These are phyloP conservation scores for Pyropia haitanensis DNA, from an alignment of 23 red algal genomes.

Conservation along the genomic window DNA sequence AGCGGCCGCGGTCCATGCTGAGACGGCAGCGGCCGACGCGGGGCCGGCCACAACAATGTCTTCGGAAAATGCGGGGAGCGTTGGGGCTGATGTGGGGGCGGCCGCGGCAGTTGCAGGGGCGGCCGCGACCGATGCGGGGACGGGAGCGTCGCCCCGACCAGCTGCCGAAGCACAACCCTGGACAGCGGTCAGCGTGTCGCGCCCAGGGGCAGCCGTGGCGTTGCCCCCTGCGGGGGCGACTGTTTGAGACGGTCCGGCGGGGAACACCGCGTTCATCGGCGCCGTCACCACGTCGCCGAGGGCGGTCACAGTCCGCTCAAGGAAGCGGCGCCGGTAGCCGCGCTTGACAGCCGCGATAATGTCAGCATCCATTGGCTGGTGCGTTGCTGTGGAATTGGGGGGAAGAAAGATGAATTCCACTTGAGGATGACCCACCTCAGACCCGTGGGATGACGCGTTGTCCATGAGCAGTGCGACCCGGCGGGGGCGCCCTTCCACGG, in stretches of 20 bases:
- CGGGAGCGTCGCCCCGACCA: too few relatives aligned
- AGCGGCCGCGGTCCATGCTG: too few relatives aligned
- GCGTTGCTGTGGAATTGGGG: conserved; percentile 10
- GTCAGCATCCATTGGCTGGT: conserved; percentile 6
- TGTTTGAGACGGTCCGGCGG: neutral
- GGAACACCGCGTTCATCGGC: conserved; percentile 1
- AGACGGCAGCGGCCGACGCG: too few relatives aligned
- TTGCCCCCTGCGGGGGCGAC: neutral
- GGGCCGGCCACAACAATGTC: too few relatives aligned
- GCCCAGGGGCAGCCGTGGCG: neutral
- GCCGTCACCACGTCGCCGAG: neutral
- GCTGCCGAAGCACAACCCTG: too few relatives aligned
- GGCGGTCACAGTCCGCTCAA: conserved; percentile 1
- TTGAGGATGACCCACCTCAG: conserved; percentile 4
- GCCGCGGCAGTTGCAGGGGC: neutral
- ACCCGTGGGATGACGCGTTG: conserved; percentile 5
- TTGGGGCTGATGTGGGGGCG: too few relatives aligned
- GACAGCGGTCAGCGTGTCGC: too few relatives aligned
- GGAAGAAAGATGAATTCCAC: neutral
- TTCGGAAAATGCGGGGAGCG: too few relatives aligned
- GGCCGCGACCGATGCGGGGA: too few relatives aligned
- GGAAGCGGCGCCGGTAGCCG: conserved; percentile 3
- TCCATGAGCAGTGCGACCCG: conserved; percentile 9
- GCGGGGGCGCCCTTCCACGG: neutral
- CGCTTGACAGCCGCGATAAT: conserved; percentile 12